These are phyloP conservation scores for Irineochytrium annulatum DNA, from an alignment of 192 early-diverging fungal genomes.

Conservation along the genomic window DNA sequence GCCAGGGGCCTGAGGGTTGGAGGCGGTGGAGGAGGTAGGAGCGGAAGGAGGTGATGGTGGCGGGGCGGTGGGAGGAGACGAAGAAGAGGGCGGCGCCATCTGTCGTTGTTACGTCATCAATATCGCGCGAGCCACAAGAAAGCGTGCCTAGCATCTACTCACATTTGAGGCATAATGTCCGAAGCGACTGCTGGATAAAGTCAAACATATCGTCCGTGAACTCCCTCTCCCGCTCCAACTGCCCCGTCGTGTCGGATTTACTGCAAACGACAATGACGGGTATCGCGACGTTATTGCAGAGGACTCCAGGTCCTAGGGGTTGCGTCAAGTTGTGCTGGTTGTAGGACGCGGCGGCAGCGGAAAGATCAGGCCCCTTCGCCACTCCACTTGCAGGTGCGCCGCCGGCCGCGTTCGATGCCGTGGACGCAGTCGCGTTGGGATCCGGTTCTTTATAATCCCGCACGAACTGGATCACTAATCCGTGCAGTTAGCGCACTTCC, in stretches of 20 bases:
- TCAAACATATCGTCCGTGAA: conserved; percentile 93
- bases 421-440: too few relatives aligned
- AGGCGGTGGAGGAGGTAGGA: conserved; percentile 78
- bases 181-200: conserved; percentile 87
- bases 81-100: conserved; percentile 89
- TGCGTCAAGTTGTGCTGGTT: conserved; percentile 14
- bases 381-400: too few relatives aligned
- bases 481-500: too few relatives aligned
- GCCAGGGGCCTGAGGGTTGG: conserved; percentile 20
- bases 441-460: conserved; percentile 66
- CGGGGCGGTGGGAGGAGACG: conserved; percentile 74
- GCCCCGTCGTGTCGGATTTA: conserved; percentile 74
- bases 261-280: conserved; percentile 85
- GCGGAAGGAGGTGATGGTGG: conserved; percentile 71
- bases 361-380: neutral
- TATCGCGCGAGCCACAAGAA: neutral
- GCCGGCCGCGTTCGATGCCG: too few relatives aligned
- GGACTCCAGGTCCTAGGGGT: conserved; percentile 73
- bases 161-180: conserved; percentile 89
- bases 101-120: conserved; percentile 20
- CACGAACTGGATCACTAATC: conserved; percentile 65
- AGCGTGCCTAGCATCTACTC: conserved; percentile 6
- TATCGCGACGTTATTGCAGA: conserved; percentile 81
- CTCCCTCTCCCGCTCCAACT: conserved; percentile 74
- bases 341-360: neutral